Conservation (phyloP, 768 basidiomycete genomes). For the Boletus reticuloceps region DNA sequence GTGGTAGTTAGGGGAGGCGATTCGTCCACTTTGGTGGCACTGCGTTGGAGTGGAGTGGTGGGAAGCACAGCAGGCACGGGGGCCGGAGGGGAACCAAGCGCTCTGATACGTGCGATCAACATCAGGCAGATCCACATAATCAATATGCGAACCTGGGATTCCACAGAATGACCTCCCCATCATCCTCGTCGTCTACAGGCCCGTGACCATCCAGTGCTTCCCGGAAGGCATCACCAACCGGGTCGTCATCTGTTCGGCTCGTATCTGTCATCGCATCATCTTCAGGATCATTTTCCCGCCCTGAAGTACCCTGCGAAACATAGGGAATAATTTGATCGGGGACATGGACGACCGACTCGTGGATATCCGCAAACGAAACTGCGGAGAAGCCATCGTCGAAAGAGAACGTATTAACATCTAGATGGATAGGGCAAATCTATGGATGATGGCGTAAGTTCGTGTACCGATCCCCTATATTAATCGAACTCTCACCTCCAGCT, state of each 20-base stretch:
- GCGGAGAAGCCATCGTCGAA: conserved; percentile 7
- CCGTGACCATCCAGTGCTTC: conserved; percentile 41
- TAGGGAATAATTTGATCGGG: conserved; percentile 17
- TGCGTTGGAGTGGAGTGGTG: conserved; percentile 15
- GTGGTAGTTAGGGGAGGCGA: neutral
- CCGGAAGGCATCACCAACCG: conserved; percentile 66
- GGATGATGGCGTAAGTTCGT: conserved; percentile 13
- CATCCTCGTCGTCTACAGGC: conserved; percentile 43
- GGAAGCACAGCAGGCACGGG: conserved; percentile 13
- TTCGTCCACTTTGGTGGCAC: conserved; percentile 4
- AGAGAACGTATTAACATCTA: conserved; percentile 23
- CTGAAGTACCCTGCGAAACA: neutral
- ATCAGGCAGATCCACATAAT: neutral
- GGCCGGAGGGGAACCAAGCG: conserved; percentile 20
- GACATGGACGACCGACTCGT: neutral
- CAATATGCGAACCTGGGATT: conserved; percentile 52
- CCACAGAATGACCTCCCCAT: conserved; percentile 74
- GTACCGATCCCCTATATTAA: conserved; percentile 2
- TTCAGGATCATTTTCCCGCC: conserved; percentile 32
- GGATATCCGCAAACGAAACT: conserved; percentile 6
- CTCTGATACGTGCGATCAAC: conserved; percentile 12
- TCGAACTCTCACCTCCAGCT: conserved; percentile 49
- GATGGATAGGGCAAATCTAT: conserved; percentile 26
- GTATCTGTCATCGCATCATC: conserved; percentile 68
- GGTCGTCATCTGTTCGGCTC: conserved; percentile 72